Evolutionary conservation across 1,284 basidiomycete species (phyloP), one percentile per base, ranked within the genome.

Genomic region (Malassezia obtusa): DNA sequence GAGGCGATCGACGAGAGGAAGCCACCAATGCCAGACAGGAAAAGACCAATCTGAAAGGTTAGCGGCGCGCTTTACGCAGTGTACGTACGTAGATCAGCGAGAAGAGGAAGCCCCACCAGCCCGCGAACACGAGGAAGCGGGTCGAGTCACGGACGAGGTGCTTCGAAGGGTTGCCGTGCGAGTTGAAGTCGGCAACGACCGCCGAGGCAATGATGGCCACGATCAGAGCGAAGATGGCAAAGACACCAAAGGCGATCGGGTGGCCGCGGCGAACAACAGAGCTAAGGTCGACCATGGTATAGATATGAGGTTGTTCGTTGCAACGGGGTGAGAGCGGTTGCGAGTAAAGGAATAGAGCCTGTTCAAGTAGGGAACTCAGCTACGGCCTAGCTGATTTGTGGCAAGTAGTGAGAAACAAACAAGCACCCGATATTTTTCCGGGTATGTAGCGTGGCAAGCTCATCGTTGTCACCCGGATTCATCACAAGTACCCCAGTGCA

Each of bases 41-140:
- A 71, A 47, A 70, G 62, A 45, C 44, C 66, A 39, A 59, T 50
- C 67, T 69, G n/a, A 56, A 38, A 21, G n/a, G 52, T 58, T 38
- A 63, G 52, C 21, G 31, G 35, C 10, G 6, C 12, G 24, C 6
- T 9, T 5, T 28, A 6, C 10, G 26, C 14, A 7, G 33, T 19
- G 44, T 31, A 69, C 67, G 64, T 49, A 71, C 65, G 57, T 68
- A 73, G 45, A 52, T 28, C n/a, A 61, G 49, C 33, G 58, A 55
- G 49, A 69, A 60, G 39, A 70, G 33, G 62, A 73, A 68, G 36
- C 63, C 62, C 65, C 64, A 72, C 71, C 71, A 73, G 30, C 65
- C 65, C 30, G 58, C 54, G 36, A 73, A 73, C 52, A 71, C 52
- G 25, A 65, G 51, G 60, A 66, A 72, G 28, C 64, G 64, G 30